Evolutionary conservation across 305 asterid genomes (phyloP).

Genomic region (Andrographis paniculata): DNA sequence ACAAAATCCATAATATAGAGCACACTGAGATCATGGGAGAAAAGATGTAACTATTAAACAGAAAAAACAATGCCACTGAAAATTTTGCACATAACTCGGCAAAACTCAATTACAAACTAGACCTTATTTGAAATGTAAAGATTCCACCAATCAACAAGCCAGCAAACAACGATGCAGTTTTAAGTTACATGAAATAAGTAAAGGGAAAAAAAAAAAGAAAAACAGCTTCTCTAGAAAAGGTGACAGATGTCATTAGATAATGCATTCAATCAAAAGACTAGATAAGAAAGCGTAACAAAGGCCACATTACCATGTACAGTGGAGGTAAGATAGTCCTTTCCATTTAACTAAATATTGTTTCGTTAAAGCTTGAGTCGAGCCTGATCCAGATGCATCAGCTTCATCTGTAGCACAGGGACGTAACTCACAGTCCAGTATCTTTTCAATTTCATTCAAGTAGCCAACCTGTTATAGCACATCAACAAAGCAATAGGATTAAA

Average conservation of each 20-base stretch:
- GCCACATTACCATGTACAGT: constrained; percentile 69
- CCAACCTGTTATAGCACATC: constrained; percentile 53
- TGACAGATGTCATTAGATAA: too few relatives aligned
- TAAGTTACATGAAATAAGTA: background rate
- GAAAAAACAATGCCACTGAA: too few relatives aligned
- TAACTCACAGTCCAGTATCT: constrained; percentile 83
- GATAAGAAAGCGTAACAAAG: constrained; percentile 14
- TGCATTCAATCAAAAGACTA: constrained; percentile 16
- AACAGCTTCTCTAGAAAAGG: too few relatives aligned
- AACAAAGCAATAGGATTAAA: constrained; percentile 13
- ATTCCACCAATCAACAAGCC: background rate
- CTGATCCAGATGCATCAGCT: constrained; percentile 53
- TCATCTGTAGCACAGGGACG: constrained; percentile 72
- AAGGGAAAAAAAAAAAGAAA: too few relatives aligned
- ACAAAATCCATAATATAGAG: constrained; percentile 19
- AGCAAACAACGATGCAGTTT: background rate
- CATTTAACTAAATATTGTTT: constrained; percentile 94
- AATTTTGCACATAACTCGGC: too few relatives aligned
- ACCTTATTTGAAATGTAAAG: background rate
- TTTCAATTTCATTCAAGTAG: constrained; percentile 77
- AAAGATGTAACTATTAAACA: too few relatives aligned
- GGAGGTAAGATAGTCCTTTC: constrained; percentile 92
- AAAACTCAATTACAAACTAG: too few relatives aligned
- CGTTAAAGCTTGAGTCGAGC: constrained; percentile 68
- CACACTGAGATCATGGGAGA: too few relatives aligned